These are phyloP conservation scores for Apiospora saccharicola DNA, from an alignment of 2,329 filamentous ascomycete species.

Conservation along the genomic window DNA sequence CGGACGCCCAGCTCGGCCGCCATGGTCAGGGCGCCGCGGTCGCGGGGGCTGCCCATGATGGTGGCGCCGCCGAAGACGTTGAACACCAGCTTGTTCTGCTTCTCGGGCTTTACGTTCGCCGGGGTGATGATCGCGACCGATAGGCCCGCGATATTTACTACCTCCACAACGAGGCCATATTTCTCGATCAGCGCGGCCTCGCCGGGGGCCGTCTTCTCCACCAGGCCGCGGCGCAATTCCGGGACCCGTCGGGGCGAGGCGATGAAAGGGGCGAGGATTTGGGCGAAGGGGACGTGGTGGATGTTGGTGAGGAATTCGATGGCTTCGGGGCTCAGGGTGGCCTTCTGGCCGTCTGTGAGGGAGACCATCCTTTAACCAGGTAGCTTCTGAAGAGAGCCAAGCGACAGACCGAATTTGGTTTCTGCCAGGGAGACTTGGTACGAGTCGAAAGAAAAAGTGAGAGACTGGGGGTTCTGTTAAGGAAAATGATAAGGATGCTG, in stretches of 20 bases:
- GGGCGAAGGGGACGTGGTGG: background rate
- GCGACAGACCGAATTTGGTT: no score
- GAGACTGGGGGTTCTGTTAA: background rate
- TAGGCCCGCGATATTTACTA: background rate
- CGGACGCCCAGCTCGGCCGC: constrained; percentile 4
- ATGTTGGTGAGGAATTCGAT: background rate
- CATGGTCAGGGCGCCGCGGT: constrained; percentile 14
- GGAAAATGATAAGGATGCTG: no score
- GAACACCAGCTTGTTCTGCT: background rate
- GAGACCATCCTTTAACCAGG: background rate
- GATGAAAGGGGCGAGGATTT: background rate
- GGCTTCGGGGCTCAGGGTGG: background rate
- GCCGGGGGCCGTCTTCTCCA: background rate
- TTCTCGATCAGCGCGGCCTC: constrained; percentile 6
- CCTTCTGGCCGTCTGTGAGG: constrained; percentile 8
- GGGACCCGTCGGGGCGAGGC: background rate
- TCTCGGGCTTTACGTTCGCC: background rate
- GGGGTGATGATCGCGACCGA: background rate
- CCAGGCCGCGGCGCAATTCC: background rate
- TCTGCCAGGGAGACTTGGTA: no score
- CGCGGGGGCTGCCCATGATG: constrained; percentile 8
- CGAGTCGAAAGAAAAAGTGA: background rate
- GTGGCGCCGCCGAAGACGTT: background rate
- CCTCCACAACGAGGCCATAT: background rate
- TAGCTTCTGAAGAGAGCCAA: no score